Conservation (phyloP, 1,284 basidiomycete species). For the Lentinus polychrous region DNA sequence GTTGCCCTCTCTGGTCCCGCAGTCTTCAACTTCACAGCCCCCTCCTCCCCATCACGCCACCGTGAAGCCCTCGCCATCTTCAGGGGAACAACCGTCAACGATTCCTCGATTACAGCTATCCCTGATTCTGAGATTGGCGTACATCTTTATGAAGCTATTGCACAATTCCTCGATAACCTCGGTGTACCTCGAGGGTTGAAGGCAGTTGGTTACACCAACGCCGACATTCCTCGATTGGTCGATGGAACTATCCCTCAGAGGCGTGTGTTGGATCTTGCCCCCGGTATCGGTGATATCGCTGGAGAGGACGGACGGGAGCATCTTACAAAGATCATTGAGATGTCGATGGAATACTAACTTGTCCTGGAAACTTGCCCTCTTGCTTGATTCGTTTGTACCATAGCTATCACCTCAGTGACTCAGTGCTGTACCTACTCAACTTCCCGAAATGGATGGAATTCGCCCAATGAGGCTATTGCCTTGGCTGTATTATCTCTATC, state of each 20-base stretch:
- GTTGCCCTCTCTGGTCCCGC: conserved; percentile 90
- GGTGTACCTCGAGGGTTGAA: conserved; percentile 86
- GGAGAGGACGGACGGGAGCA: conserved; percentile 78
- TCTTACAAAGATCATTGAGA: conserved; percentile 70
- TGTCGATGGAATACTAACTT: conserved; percentile 63
- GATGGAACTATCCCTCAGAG: conserved; percentile 86
- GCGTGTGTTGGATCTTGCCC: conserved; percentile 82
- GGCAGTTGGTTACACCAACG: conserved; percentile 74
- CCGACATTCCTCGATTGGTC: conserved; percentile 65
- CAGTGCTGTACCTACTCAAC: not conserved
- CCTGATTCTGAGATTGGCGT: conserved; percentile 79
- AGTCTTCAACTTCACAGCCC: conserved; percentile 91
- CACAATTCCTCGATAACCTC: conserved; percentile 82
- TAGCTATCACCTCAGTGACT: not conserved
- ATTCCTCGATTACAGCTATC: conserved; percentile 67
- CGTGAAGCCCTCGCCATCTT: conserved; percentile 87
- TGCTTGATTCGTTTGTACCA: not conserved
- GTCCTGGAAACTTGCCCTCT: not conserved
- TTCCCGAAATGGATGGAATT: not conserved
- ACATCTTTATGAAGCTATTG: conserved; percentile 85
- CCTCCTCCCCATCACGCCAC: conserved; percentile 86
- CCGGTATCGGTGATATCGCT: conserved; percentile 74
- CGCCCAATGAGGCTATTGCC: not conserved
- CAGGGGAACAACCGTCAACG: conserved; percentile 53
- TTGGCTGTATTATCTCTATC: not conserved